Conservation (phyloP, 1,139 yeast genomes). For the Hansenula sp. region DNA sequence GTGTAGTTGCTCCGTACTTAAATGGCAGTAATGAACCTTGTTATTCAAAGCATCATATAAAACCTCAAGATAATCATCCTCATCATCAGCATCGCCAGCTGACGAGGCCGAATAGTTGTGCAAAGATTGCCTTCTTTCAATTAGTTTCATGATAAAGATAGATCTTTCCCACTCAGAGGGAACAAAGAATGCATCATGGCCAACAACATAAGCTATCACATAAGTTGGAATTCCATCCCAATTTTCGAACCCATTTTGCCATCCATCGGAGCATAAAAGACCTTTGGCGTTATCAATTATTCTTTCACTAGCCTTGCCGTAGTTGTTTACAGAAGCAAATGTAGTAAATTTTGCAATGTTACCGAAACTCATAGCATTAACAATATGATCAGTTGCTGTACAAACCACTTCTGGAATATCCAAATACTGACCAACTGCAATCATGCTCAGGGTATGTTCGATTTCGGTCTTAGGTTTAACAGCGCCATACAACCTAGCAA, state of each 20-base stretch:
- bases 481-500: slow-evolving; percentile 42
- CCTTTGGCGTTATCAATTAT: slow-evolving; percentile 44
- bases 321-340: slow-evolving; percentile 39
- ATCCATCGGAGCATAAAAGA: slow-evolving; percentile 41
- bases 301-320: slow-evolving; percentile 40
- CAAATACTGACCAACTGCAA: slow-evolving; percentile 47
- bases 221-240: slow-evolving; percentile 45
- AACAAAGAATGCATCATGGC: slow-evolving; percentile 46
- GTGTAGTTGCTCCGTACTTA: slow-evolving; percentile 41
- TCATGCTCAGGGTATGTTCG: slow-evolving; percentile 32
- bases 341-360: slow-evolving; percentile 33
- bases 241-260: slow-evolving; percentile 36
- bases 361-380: slow-evolving; percentile 28
- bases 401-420: slow-evolving; percentile 42
- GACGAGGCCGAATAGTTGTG: background rate
- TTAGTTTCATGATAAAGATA: slow-evolving; percentile 35
- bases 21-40: slow-evolving; percentile 42
- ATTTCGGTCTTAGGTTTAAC: slow-evolving; percentile 29
- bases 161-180: slow-evolving; percentile 53
- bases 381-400: slow-evolving; percentile 35
- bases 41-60: slow-evolving; percentile 26
- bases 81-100: slow-evolving; percentile 5
- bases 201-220: slow-evolving; percentile 39
- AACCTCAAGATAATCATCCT: slow-evolving; percentile 14
- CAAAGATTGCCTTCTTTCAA: slow-evolving; percentile 28